Base-by-base conservation (phyloP, 2,329 filamentous ascomycete genomes). In the Aspergillus clavatus region DNA sequence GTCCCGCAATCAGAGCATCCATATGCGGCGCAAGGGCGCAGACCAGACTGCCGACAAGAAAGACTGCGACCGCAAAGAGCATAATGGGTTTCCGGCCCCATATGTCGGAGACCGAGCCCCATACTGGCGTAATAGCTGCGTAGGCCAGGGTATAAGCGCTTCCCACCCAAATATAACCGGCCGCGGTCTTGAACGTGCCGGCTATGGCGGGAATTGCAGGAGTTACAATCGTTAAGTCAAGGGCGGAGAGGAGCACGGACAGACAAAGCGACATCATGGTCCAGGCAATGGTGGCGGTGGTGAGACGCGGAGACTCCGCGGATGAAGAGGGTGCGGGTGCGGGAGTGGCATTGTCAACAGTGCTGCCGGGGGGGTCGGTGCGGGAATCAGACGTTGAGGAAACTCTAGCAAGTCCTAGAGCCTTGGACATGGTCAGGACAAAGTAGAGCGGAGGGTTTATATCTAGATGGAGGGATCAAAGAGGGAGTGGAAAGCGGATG, bases 11-110 rank as follows among this genome's bases (percentile, higher is more conserved):
- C 31, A 81, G 59, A 67, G 70, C 72, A 11, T 54, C 58, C 58
- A 82, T 72, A 27, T 62, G 67, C 22, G 67, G 58, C 18, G 72
- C 72, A 14, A 31, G 28, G 28, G 72, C 78, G 42, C 74, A 73
- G 1, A 80, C 43, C 16, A 80, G 48, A 44, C 72, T 76, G 0
- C 78, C 78, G 1, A 70, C 51, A 55, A 79, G 76, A 61, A 82
- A 81, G 3, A 79, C 63, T 21, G 52, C 65, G 3, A 72, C 68
- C 1, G 76, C 72, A 1, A 69, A 54, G 1, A 82, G 58, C 3
- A 82, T 53, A 24, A 80, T 70, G 0, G 73, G 72, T 54, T 80
- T 80, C 5, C 78, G 71, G 3, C 78, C 78, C 72, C 73, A 82
- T 26, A 81, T 79, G 49, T 82, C 78, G 2, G 72, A 74, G 28